Conservation (phyloP, 1,284 basidiomycete genomes). For the Tilletia indica region DNA sequence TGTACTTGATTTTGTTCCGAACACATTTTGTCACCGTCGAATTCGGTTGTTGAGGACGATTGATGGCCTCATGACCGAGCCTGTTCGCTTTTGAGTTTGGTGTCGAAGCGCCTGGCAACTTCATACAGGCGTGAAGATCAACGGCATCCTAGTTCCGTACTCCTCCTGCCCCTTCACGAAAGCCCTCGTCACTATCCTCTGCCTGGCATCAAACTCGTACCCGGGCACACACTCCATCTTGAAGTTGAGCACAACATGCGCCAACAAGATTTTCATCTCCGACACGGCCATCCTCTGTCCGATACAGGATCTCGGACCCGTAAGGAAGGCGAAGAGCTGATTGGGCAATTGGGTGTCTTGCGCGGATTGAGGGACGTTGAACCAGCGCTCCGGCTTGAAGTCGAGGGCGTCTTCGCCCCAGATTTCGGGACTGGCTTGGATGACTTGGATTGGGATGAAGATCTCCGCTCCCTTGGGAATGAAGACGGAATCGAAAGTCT, state of each 20-base stretch:
- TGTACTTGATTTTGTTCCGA: no score
- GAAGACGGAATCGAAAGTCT: constrained; percentile 36
- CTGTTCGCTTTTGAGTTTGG: no score
- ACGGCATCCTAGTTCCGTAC: constrained; percentile 28
- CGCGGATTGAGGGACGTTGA: constrained; percentile 32
- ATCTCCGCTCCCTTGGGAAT: constrained; percentile 38
- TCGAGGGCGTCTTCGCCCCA: constrained; percentile 44
- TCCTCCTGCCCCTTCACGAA: constrained; percentile 24
- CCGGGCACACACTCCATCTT: constrained; percentile 28
- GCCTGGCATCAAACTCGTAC: constrained; percentile 27
- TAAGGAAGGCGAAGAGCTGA: constrained; percentile 32
- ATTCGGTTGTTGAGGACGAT: no score
- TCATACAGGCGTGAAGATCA: constrained; percentile 24
- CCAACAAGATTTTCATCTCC: constrained; percentile 38
- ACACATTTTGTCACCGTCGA: no score
- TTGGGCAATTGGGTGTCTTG: constrained; percentile 33
- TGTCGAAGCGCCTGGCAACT: not conserved
- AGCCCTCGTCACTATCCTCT: constrained; percentile 35
- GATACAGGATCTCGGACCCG: constrained; percentile 41
- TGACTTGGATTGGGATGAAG: constrained; percentile 41
- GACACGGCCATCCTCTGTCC: constrained; percentile 37
- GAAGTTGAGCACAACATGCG: constrained; percentile 27
- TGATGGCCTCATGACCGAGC: no score
- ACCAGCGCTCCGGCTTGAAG: constrained; percentile 48
- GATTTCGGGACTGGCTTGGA: constrained; percentile 36